Percentiles rank a stretch among this genome's conserved stretches.
Evolutionary conservation across 192 early-diverging fungal species (phyloP).

Genomic region (Backusella liffmaniae): DNA sequence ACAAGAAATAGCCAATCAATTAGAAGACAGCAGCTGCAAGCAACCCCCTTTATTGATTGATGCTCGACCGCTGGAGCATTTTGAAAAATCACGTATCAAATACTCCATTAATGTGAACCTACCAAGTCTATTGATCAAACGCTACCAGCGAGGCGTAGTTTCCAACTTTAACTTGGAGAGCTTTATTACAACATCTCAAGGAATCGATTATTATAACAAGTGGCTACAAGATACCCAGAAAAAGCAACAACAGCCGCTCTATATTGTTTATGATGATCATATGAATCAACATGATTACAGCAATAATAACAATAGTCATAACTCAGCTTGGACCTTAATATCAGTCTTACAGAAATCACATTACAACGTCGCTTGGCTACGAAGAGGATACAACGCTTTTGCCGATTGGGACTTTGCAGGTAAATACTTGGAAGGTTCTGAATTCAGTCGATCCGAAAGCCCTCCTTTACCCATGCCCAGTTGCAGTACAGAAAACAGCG

Average conservation of each 20-base stretch:
- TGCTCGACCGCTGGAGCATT: conserved; percentile 22
- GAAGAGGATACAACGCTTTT: conserved; percentile 49
- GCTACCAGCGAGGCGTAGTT: conserved; percentile 53
- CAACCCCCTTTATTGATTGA: conserved; percentile 21
- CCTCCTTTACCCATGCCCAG: conserved; percentile 10
- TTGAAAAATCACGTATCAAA: conserved; percentile 34
- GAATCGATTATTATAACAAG: conserved; percentile 40
- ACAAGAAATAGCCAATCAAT: not conserved
- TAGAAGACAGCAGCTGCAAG: not conserved
- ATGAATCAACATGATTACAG: not conserved
- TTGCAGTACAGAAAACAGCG: not conserved
- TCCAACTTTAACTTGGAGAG: conserved; percentile 50
- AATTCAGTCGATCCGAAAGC: conserved; percentile 4
- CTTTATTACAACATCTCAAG: conserved; percentile 55
- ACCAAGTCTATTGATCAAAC: conserved; percentile 52
- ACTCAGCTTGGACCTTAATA: conserved; percentile 8
- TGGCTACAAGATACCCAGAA: conserved; percentile 10
- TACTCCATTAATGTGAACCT: conserved; percentile 55
- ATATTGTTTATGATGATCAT: conserved; percentile 16
- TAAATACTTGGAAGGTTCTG: not conserved
- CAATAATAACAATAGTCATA: not conserved
- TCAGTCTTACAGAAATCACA: conserved; percentile 8
- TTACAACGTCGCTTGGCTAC: conserved; percentile 35
- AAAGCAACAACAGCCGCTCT: not conserved
- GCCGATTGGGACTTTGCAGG: conserved; percentile 10